Evolutionary conservation across 306 rosid genomes (phyloP), one percentile per base, ranked within the genome.

Genomic region (Cucumis hystrix): DNA sequence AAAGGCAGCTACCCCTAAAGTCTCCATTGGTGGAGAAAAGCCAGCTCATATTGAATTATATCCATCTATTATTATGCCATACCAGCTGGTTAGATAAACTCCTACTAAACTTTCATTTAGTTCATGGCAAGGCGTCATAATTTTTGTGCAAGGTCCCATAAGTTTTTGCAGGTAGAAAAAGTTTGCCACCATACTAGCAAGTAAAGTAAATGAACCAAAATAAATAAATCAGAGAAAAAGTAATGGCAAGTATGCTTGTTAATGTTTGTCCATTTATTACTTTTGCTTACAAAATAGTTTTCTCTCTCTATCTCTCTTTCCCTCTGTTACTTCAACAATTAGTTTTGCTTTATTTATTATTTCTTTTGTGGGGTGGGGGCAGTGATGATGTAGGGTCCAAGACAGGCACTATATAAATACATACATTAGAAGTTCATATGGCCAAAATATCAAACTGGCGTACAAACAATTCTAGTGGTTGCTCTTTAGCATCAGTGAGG

Each of bases 381-480:
- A 72, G 43, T 72, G 76, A 72, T 72, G 76, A 9, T 72, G 76
- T 72, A 25, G 76, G 76, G 76, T 72, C 76, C 76, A 72, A 51
- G 13, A 51, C 39, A 72, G 74, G 74, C 60, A 43, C 39, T 47
- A 51, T 4, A 51, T 72, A 49, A 25, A 51, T 51, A 51, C 61
- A 72, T 72, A 72, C 25, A 72, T 72, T 51, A 47, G 43, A 51
- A 49, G 39, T 49, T 51, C 16, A 28, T 72, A 72, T 47, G 45
- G 41, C 76, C 43, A 23, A 72, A 71, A 41, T 66, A n/a, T 47
- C 76, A 28, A 51, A 21, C 55, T 35, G 28, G 52, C 40, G 17
- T 54, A 18, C 55, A 54, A 74, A 74, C 65, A 74, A 74, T 74
- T 74, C 54, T 33, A 39, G 78, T 56, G 33, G 66, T 74, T 74